These are phyloP conservation scores for Elaeis oleifera DNA, from an alignment of 202 grass and related monocot genomes.

Conservation along the genomic window DNA sequence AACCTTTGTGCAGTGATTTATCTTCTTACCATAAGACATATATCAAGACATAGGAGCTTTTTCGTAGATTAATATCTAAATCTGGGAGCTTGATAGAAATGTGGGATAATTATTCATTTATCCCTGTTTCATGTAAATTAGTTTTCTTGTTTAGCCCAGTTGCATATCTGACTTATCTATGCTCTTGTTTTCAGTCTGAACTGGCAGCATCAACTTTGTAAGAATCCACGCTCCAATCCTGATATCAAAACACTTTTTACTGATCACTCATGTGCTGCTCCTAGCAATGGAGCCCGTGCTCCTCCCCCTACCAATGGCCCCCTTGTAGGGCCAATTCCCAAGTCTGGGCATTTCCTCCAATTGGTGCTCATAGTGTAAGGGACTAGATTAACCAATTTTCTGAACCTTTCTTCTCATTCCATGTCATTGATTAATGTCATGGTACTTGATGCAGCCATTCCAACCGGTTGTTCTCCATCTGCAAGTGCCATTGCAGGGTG, in stretches of 20 bases:
- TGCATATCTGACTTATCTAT: no score
- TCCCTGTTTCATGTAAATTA: no score
- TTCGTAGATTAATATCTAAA: no score
- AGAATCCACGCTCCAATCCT: conserved; percentile 95
- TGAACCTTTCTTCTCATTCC: conserved; percentile 10
- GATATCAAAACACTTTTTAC: conserved; percentile 99
- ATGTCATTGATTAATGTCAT: conserved; percentile 1
- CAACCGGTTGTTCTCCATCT: conserved; percentile 89
- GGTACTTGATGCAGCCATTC: conserved; percentile 63
- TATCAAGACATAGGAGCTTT: no score
- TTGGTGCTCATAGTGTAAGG: conserved; percentile 89
- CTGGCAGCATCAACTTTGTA: conserved; percentile 99
- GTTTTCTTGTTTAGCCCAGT: no score
- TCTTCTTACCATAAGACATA: no score
- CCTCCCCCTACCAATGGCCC: conserved; percentile 79
- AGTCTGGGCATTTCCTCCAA: conserved; percentile 93
- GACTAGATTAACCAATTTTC: not conserved
- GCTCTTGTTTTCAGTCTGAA: conserved; percentile 52
- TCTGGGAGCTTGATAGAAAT: no score
- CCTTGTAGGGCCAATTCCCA: conserved; percentile 87
- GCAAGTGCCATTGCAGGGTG: conserved; percentile 88
- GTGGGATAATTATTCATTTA: no score
- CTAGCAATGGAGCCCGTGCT: conserved; percentile 79
- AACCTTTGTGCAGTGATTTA: no score
- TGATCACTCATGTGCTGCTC: conserved; percentile 91